Percentiles rank a stretch among this genome's conserved stretches.
Conservation (phyloP, 1,139 yeast species). For the Wickerhamomyces sp. region DNA sequence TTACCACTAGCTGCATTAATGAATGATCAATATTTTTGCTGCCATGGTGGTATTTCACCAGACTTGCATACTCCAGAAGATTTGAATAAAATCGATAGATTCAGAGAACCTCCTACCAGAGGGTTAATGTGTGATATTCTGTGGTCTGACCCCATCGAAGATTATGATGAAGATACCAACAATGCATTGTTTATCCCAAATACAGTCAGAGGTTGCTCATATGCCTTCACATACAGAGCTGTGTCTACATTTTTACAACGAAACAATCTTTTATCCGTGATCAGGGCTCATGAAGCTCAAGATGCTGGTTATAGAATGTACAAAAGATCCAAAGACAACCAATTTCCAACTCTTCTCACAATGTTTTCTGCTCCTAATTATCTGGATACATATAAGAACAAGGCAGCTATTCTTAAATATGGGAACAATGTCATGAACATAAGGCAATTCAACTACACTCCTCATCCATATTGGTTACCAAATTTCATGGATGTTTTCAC, state of each 20-base stretch:
- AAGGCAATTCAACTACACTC: slow-evolving; percentile 86
- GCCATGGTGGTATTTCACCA: slow-evolving; percentile 96
- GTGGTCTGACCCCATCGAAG: slow-evolving; percentile 95
- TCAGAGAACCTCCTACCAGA: slow-evolving; percentile 88
- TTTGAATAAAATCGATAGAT: slow-evolving; percentile 65
- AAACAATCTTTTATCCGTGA: slow-evolving; percentile 75
- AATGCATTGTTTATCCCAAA: slow-evolving; percentile 53
- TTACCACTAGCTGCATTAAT: slow-evolving; percentile 90
- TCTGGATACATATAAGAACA: slow-evolving; percentile 87
- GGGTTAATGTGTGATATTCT: slow-evolving; percentile 93
- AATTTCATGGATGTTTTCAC: slow-evolving; percentile 97
- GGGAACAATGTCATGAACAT: slow-evolving; percentile 93
- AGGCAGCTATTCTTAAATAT: slow-evolving; percentile 91
- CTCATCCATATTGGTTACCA: slow-evolving; percentile 97
- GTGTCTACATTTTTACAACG: slow-evolving; percentile 75
- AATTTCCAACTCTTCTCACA: slow-evolving; percentile 90
- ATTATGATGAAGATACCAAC: slow-evolving; percentile 69
- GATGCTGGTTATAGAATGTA: slow-evolving; percentile 97
- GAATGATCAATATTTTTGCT: slow-evolving; percentile 94
- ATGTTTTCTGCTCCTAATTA: slow-evolving; percentile 96
- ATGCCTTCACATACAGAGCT: slow-evolving; percentile 82
- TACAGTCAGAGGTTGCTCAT: slow-evolving; percentile 88
- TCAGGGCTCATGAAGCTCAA: slow-evolving; percentile 97
- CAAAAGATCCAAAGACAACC: slow-evolving; percentile 76
- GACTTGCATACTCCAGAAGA: slow-evolving; percentile 72